Evolutionary conservation across 140 eudicot species (phyloP).

Genomic region (Senecio squalidus): DNA sequence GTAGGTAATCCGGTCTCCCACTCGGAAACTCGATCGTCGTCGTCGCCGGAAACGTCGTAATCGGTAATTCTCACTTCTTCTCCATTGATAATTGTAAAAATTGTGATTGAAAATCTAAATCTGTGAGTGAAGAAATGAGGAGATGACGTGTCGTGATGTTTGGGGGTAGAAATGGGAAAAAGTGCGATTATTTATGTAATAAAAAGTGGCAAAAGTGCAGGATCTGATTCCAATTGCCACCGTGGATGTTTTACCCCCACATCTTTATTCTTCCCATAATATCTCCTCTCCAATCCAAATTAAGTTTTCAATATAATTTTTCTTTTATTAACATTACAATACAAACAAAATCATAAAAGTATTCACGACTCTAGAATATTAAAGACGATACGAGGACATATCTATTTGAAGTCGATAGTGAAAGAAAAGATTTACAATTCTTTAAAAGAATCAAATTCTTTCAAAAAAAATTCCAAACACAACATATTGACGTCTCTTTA

Average conservation of each 20-base stretch:
- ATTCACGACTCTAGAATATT: too few relatives aligned
- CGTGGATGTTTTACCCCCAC: conserved; percentile 24
- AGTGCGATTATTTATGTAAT: conserved; percentile 9
- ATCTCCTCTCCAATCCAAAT: background rate
- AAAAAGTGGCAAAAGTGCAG: conserved; percentile 37
- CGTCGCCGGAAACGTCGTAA: too few relatives aligned
- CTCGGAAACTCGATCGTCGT: conserved; percentile 44
- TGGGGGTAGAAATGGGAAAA: conserved; percentile 6
- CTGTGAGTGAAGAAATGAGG: conserved; percentile 11
- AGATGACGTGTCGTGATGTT: conserved; percentile 22
- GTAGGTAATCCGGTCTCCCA: conserved; percentile 75
- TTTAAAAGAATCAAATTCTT: too few relatives aligned
- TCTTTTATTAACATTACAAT: too few relatives aligned
- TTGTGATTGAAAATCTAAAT: background rate
- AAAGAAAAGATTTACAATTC: too few relatives aligned
- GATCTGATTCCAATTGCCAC: conserved; percentile 40
- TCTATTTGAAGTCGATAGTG: too few relatives aligned
- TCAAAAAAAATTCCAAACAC: too few relatives aligned
- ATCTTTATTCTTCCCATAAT: conserved; percentile 25
- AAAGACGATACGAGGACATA: too few relatives aligned
- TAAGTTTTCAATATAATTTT: too few relatives aligned
- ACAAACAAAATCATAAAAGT: too few relatives aligned
- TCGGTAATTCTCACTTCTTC: conserved; percentile 52
- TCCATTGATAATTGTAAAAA: conserved; percentile 41
- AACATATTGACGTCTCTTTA: too few relatives aligned